These are phyloP conservation scores for Rosa persica DNA, from an alignment of 306 rosid species.

Conservation along the genomic window DNA sequence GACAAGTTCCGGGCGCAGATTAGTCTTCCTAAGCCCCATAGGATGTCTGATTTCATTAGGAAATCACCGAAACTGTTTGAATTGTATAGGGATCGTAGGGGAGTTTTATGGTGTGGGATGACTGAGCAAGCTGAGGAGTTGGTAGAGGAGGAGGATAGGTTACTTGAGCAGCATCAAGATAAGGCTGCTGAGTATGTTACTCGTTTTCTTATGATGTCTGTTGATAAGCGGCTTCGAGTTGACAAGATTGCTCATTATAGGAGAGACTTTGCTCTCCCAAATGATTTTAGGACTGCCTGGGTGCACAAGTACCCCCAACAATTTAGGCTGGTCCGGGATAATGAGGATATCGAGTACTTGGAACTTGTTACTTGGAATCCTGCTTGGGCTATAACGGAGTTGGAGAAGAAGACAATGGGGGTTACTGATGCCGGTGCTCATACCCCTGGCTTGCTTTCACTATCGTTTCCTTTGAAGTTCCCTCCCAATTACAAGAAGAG, in stretches of 20 bases:
- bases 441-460: conserved; percentile 46
- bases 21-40: conserved; percentile 74
- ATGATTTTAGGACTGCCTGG: conserved; percentile 55
- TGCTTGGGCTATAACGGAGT: conserved; percentile 73
- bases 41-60: conserved; percentile 63
- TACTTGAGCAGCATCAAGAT: conserved; percentile 44
- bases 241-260: conserved; percentile 59
- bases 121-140: conserved; percentile 54
- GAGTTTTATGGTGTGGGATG: conserved; percentile 73
- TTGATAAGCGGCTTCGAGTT: conserved; percentile 57
- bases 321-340: conserved; percentile 46
- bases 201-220: conserved; percentile 73
- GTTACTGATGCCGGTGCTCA: conserved; percentile 25
- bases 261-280: conserved; percentile 51
- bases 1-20: conserved; percentile 55
- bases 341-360: conserved; percentile 62
- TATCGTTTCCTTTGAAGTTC: conserved; percentile 65
- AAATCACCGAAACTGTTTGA: conserved; percentile 67
- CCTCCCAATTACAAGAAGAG: conserved; percentile 60
- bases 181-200: conserved; percentile 68
- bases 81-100: conserved; percentile 49
- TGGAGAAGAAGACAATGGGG: conserved; percentile 61
- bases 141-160: conserved; percentile 49
- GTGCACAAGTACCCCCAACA: conserved; percentile 58
- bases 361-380: conserved; percentile 85